phyloP scores from a whole-genome alignment of 202 grass and related monocot species.

The Carex sylvatica region DNA sequence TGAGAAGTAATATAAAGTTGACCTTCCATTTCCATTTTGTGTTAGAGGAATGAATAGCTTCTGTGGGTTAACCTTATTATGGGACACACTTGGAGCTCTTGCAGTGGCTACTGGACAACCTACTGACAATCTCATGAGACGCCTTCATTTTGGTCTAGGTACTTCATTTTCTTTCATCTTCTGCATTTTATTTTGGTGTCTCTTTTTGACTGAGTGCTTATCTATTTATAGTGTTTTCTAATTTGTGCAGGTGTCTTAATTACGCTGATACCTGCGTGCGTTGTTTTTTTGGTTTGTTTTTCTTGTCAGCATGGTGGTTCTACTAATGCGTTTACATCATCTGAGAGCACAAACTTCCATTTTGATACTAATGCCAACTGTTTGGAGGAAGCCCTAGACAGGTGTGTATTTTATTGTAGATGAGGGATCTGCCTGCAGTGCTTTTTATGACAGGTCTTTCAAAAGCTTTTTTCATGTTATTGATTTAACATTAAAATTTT shows the following conservation, averaged over 20 bases:
- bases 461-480: not conserved
- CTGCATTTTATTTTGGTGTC: too few species aligned
- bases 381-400: slow-evolving; percentile 85
- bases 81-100: slow-evolving; percentile 91
- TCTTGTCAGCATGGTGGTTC: slow-evolving; percentile 84
- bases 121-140: slow-evolving; percentile 89
- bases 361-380: slow-evolving; percentile 87
- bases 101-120: slow-evolving; percentile 91
- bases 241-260: too few species aligned
- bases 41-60: slow-evolving; percentile 48
- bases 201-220: too few species aligned
- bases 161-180: slow-evolving; percentile 21
- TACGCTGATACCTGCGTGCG: slow-evolving; percentile 26
- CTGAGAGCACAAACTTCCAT: slow-evolving; percentile 75
- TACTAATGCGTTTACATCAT: slow-evolving; percentile 81
- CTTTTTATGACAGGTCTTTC: not conserved
- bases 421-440: not conserved
- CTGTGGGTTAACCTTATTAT: slow-evolving; percentile 99
- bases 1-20: not conserved
- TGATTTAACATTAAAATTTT: not conserved
- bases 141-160: slow-evolving; percentile 86
- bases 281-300: slow-evolving; percentile 30
- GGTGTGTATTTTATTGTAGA: slow-evolving; percentile 37
- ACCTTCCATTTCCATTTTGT: not conserved
- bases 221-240: too few species aligned